Evolutionary conservation across 2,329 filamentous ascomycete species (phyloP), one percentile per base, ranked within the genome.

Genomic region (Dactylellina haptotyla): DNA sequence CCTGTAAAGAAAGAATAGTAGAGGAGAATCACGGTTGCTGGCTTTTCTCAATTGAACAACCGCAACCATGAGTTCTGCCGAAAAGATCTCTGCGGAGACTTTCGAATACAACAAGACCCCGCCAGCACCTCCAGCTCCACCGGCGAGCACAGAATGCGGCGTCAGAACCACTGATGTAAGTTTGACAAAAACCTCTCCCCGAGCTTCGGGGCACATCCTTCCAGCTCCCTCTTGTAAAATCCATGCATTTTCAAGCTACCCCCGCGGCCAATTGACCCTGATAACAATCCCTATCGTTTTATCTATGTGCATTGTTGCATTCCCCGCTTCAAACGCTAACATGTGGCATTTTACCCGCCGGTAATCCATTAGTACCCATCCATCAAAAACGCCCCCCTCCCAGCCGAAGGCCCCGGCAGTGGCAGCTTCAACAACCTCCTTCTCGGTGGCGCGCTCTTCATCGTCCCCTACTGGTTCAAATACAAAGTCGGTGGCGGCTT

Each of bases 361-460:
- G 9, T 43, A 5, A 16, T 25, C 9, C 32, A 14, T 1, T 59
- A 96, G 93, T 94, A 88, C 79, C 90, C 92, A 30, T 84, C 92
- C 75, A 98, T 98, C 83, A 91, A 96, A 81, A 98, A 98, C 87
- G 91, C 89, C 53, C 93, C 95, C 76, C 88, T 98, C 45, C 95
- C 95, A 37, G 94, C 93, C 76, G 95, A 99, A 81, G 91, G 88
- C 56, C 84, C 92, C 57, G 91, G 93, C 76, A 88, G 87, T 81
- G 92, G 96, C 77, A 89, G 84, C 82, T 99, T 98, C 88, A 93
- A 90, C 83, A 96, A 95, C 83, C 83, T 85, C 78, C 83, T 90
- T 78, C 88, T 98, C 77, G 84, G 92, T 81, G 85, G 86, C 77
- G 81, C 94, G 75, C 81, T 97, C 75, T 81, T 87, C 75, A 82